These are phyloP conservation scores for Quercus agrifolia DNA, from an alignment of 306 rosid species.

Conservation along the genomic window DNA sequence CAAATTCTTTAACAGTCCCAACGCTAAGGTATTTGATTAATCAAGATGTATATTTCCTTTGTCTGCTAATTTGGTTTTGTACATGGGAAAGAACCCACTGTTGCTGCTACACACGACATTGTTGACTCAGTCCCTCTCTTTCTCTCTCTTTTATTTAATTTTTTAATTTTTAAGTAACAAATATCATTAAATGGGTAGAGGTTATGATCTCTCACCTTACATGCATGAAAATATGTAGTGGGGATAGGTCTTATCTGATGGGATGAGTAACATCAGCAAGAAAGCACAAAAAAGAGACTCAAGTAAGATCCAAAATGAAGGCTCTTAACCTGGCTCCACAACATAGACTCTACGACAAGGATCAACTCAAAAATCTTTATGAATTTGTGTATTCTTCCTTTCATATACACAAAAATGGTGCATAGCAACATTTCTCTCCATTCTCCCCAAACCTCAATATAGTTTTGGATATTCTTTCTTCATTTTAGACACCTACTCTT, in stretches of 20 bases:
- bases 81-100: neutral
- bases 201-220: neutral
- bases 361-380: too few species aligned
- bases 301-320: neutral
- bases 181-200: neutral
- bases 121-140: too few species aligned
- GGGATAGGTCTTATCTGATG: neutral
- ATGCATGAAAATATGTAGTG: neutral
- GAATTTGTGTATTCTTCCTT: too few species aligned
- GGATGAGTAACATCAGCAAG: neutral
- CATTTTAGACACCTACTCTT: too few species aligned
- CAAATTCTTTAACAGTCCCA: slow-evolving; percentile 57
- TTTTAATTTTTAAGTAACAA: neutral
- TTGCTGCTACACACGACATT: neutral
- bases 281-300: neutral
- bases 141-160: neutral
- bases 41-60: neutral
- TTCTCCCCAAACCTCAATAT: neutral
- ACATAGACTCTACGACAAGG: too few species aligned
- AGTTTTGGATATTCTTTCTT: too few species aligned
- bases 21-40: slow-evolving; percentile 56
- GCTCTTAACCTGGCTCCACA: too few species aligned
- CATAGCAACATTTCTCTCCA: neutral
- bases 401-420: neutral
- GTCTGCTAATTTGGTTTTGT: neutral